phyloP scores from a whole-genome alignment of 345 rosid genomes.

The Linum tenue region DNA sequence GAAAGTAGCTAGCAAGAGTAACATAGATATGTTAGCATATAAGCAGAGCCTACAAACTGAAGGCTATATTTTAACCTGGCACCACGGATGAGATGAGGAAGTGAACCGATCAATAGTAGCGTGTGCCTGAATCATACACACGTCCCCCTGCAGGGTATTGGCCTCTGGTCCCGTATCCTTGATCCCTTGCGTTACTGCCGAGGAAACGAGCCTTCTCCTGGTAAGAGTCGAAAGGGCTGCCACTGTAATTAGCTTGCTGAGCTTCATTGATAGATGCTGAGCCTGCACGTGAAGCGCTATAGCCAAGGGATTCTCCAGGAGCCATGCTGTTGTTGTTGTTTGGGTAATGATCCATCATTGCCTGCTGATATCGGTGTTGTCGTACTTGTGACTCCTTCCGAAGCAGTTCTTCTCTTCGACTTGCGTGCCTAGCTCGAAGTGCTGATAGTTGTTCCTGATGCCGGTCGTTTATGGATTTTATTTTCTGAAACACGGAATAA shows the following conservation, averaged over 20 bases:
- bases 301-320: conserved; percentile 37
- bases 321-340: conserved; percentile 23
- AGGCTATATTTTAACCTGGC: no score
- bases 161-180: conserved; percentile 55
- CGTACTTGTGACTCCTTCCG: conserved; percentile 52
- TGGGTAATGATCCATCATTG: conserved; percentile 35
- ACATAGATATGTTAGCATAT: neutral
- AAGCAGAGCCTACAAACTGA: conserved; percentile 21
- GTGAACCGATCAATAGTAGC: conserved; percentile 18
- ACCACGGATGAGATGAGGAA: no score
- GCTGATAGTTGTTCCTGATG: conserved; percentile 60
- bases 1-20: neutral
- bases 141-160: conserved; percentile 48
- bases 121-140: conserved; percentile 41
- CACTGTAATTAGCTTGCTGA: conserved; percentile 32
- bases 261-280: conserved; percentile 40
- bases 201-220: conserved; percentile 47
- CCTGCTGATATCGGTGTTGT: conserved; percentile 54
- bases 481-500: conserved; percentile 36
- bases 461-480: conserved; percentile 55
- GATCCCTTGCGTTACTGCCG: conserved; percentile 41
- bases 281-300: conserved; percentile 21
- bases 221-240: conserved; percentile 43
- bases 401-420: conserved; percentile 61
- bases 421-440: conserved; percentile 52